A percentile compares a stretch with the other conserved stretches of the same genome.
Evolutionary conservation across 2,329 filamentous ascomycete genomes (phyloP).

Genomic region (Allantophomopsis lycopodina): DNA sequence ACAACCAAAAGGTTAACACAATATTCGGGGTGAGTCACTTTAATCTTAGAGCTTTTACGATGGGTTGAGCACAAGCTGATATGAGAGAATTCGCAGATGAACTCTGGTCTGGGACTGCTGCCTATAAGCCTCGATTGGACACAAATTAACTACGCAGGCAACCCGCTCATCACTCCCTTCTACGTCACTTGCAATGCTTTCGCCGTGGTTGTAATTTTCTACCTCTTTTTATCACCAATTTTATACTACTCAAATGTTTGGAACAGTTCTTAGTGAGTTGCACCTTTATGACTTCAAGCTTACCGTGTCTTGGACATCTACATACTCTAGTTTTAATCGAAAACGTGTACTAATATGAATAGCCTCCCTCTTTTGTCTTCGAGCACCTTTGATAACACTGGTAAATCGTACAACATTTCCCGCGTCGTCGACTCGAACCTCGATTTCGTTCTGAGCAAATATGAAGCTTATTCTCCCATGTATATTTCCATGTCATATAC

Average conservation of each 20-base stretch:
- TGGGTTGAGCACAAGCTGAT: neutral
- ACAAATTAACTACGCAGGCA: constrained; percentile 31
- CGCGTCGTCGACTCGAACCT: constrained; percentile 46
- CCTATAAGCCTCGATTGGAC: constrained; percentile 68
- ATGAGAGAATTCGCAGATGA: constrained; percentile 9
- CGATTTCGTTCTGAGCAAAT: constrained; percentile 47
- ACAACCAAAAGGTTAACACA: constrained; percentile 54
- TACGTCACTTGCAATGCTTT: constrained; percentile 60
- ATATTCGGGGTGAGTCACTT: constrained; percentile 43
- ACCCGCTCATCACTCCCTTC: constrained; percentile 51
- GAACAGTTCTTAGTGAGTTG: constrained; percentile 37
- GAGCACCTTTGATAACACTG: constrained; percentile 61
- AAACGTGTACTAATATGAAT: neutral
- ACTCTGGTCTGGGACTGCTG: constrained; percentile 49
- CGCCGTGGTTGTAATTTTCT: constrained; percentile 51
- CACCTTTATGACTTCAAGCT: neutral
- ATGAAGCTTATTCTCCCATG: constrained; percentile 52
- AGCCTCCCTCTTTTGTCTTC: constrained; percentile 53
- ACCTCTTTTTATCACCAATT: constrained; percentile 38
- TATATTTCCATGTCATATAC: constrained; percentile 63
- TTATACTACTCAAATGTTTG: constrained; percentile 54
- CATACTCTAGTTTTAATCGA: neutral
- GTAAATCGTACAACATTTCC: constrained; percentile 44
- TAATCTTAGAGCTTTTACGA: neutral
- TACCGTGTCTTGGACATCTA: neutral